Conservation (phyloP, 352 stramenopile species). For the Aphanomyces invadans region DNA sequence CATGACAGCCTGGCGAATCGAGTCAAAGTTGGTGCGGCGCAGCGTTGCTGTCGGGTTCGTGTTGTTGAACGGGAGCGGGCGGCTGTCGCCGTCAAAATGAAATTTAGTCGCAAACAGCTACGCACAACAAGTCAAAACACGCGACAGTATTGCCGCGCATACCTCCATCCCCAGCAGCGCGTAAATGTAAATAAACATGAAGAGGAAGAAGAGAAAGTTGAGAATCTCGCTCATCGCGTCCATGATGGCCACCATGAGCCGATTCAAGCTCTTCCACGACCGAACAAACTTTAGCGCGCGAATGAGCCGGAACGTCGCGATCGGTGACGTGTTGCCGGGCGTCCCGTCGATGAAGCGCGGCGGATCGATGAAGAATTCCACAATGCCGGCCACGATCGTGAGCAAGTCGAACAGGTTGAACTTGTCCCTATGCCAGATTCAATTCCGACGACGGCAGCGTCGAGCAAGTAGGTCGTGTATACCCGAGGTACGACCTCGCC, state of each 20-base stretch:
- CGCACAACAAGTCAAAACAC: not conserved
- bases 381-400: conserved; percentile 65
- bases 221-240: conserved; percentile 51
- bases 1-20: conserved; percentile 58
- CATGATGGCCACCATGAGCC: conserved; percentile 69
- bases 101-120: conserved; percentile 94
- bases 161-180: conserved; percentile 31
- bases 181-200: conserved; percentile 72
- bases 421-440: conserved; percentile 31
- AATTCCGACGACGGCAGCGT: not conserved
- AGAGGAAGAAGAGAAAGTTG: conserved; percentile 65
- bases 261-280: conserved; percentile 85
- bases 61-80: conserved; percentile 14
- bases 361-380: conserved; percentile 58
- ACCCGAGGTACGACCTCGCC: conserved; percentile 46
- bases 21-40: conserved; percentile 82
- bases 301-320: conserved; percentile 88
- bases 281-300: conserved; percentile 93
- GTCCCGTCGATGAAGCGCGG: conserved; percentile 50
- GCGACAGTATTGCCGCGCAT: too few species aligned
- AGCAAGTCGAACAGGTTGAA: conserved; percentile 85
- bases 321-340: conserved; percentile 53
- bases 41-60: conserved; percentile 3
- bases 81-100: conserved; percentile 70
- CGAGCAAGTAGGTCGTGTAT: not conserved